A percentile compares a stretch with the other conserved stretches of the same genome.
phyloP scores from a whole-genome alignment of 495 filamentous ascomycete species.

The Staphylotrichum longicolle region DNA sequence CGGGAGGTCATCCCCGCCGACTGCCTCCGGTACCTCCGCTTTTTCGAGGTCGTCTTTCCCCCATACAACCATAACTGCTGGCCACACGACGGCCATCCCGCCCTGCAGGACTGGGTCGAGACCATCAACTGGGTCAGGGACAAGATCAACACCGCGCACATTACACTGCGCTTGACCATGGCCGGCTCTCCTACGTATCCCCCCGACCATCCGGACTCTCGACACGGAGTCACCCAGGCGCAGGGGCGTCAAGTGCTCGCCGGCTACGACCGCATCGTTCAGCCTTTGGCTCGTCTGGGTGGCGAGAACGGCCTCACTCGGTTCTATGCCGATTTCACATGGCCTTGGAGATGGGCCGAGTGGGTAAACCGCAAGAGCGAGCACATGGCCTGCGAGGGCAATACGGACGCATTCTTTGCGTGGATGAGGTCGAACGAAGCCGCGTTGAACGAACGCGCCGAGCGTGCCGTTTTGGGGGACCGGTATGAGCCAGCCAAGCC shows the following conservation, averaged over 20 bases:
- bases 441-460: conserved; percentile 5
- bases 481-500: not conserved
- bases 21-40: conserved; percentile 6
- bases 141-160: not conserved
- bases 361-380: not conserved
- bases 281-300: conserved; percentile 1
- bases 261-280: conserved; percentile 9
- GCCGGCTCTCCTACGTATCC: not conserved
- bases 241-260: conserved; percentile 4
- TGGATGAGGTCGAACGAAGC: not conserved
- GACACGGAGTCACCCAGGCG: not conserved
- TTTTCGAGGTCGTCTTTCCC: conserved; percentile 7
- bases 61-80: conserved; percentile 1
- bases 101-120: not conserved
- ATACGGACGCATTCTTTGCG: not conserved
- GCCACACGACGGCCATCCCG: conserved; percentile 6
- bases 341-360: conserved; percentile 8
- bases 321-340: conserved; percentile 10
- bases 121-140: conserved; percentile 3
- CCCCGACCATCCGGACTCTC: not conserved
- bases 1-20: conserved; percentile 2
- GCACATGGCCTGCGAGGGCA: no score
- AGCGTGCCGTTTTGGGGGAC: conserved; percentile 4
- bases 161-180: conserved; percentile 6
- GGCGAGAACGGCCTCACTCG: not conserved